Conservation (phyloP, 2,329 filamentous ascomycete species). For the Penicillium brevicompactum region DNA sequence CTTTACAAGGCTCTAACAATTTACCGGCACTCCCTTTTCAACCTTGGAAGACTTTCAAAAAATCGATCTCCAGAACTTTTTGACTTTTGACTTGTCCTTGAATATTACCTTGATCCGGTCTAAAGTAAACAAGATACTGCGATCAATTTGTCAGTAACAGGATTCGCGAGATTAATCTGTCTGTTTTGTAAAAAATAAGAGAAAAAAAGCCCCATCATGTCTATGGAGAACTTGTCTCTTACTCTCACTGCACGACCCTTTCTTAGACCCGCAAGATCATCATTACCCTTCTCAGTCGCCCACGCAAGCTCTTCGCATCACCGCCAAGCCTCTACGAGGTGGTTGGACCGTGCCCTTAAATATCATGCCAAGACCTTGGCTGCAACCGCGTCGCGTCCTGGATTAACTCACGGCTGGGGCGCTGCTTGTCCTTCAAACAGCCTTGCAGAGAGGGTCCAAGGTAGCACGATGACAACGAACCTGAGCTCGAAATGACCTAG, state of each 20-base stretch:
- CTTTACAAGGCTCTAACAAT: no score
- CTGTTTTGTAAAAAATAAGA: no score
- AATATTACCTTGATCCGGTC: no score
- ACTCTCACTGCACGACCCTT: not conserved
- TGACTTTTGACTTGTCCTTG: no score
- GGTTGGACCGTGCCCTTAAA: not conserved
- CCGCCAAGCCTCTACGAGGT: not conserved
- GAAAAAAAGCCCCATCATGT: no score
- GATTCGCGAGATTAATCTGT: no score
- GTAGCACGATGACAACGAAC: not conserved
- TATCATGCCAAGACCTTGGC: not conserved
- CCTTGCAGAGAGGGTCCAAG: not conserved
- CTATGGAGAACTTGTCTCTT: no score
- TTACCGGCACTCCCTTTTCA: no score
- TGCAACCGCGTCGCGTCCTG: not conserved
- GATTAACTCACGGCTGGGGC: not conserved
- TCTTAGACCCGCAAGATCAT: not conserved
- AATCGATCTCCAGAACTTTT: no score
- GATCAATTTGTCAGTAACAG: no score
- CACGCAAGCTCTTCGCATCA: conserved; percentile 7
- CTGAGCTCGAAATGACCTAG: not conserved
- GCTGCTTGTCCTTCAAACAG: conserved; percentile 1
- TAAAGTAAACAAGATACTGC: no score
- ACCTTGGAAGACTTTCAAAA: no score
- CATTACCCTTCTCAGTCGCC: conserved; percentile 2